Evolutionary conservation across 495 filamentous ascomycete species (phyloP).

Genomic region (Pseudomonodictys pantanalensis): DNA sequence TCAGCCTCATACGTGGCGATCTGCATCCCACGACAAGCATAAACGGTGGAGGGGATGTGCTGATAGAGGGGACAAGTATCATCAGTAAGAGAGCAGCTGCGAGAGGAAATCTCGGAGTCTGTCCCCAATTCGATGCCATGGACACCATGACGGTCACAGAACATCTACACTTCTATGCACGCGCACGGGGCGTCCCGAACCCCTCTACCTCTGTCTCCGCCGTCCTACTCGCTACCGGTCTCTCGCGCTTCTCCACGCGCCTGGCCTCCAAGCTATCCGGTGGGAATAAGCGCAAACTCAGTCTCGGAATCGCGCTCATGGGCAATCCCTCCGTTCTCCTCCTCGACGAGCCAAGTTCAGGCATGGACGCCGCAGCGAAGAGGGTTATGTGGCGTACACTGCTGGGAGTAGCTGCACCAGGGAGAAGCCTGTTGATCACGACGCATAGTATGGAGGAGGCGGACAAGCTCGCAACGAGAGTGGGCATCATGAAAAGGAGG

Average conservation of each 20-base stretch:
- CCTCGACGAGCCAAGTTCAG: conserved; percentile 50
- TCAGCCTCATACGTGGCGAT: conserved; percentile 82
- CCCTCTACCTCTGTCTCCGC: conserved; percentile 59
- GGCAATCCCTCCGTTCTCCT: conserved; percentile 70
- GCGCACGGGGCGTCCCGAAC: conserved; percentile 62
- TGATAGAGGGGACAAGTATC: conserved; percentile 70
- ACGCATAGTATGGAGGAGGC: conserved; percentile 82
- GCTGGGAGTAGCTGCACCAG: conserved; percentile 22
- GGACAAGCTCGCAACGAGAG: conserved; percentile 66
- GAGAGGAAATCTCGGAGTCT: conserved; percentile 71
- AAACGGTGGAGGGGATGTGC: conserved; percentile 56
- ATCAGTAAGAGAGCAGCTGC: conserved; percentile 60
- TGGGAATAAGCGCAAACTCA: conserved; percentile 72
- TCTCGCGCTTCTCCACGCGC: conserved; percentile 53
- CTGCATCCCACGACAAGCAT: conserved; percentile 44
- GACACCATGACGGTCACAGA: conserved; percentile 53
- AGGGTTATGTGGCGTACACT: conserved; percentile 37
- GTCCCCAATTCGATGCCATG: conserved; percentile 67
- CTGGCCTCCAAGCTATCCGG: conserved; percentile 67
- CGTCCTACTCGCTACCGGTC: conserved; percentile 42
- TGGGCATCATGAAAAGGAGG: conserved; percentile 64
- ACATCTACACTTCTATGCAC: conserved; percentile 72
- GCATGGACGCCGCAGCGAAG: conserved; percentile 36
- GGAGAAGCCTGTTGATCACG: conserved; percentile 36
- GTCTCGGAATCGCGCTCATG: conserved; percentile 72